Base-by-base conservation (phyloP, 345 rosid genomes). In the Pugionium dolabratum region DNA sequence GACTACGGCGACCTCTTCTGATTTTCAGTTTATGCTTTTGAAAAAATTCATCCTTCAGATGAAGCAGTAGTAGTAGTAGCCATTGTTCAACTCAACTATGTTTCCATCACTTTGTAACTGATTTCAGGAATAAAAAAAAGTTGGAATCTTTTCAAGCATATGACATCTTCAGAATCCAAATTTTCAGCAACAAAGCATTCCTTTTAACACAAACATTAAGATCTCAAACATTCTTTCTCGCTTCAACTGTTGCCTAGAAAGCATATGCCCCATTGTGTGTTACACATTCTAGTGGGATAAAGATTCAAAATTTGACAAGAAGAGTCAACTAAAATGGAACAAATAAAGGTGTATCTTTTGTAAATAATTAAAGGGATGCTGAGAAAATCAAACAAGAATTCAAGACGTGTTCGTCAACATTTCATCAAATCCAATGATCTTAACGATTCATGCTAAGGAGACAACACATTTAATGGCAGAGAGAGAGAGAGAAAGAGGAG, bases 1-100 rank as follows among this genome's bases (percentile, higher is more conserved):
- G 87, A 75, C 69, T 33, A n/a, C n/a, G 78, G 63, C 1, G 63
- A 35, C 27, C 27, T 66, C 72, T 73, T 73, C 62, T 73, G 39
- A 73, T 2, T 43, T 27, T 42, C 46, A 42, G 60, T 26, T 49
- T 58, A 18, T 51, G 7, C 54, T 58, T 41, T 28, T 18, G 18
- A 18, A 43, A 67, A 18, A 9, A 4, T 72, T 73, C 76, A 73
- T 66, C 76, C 67, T 73, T 51, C 31, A 52, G 72, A 66, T 73
- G 76, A 73, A 73, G n/a, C 3, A 54, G 68, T 47, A 55, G 39
- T 36, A 44, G 41, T 35, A 52, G 65, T 39, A 66, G 27, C 10
- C 34, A 47, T 34, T 55, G 64, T 39, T 48, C 1, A 62, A 50
- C 48, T 34, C 61, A 54, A 18, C 6, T 35, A 28, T 62, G 69